Evolutionary conservation across 164 flowering plant species (phyloP), one percentile per base, ranked within the genome.

Genomic region (Euptelea pleiosperma): DNA sequence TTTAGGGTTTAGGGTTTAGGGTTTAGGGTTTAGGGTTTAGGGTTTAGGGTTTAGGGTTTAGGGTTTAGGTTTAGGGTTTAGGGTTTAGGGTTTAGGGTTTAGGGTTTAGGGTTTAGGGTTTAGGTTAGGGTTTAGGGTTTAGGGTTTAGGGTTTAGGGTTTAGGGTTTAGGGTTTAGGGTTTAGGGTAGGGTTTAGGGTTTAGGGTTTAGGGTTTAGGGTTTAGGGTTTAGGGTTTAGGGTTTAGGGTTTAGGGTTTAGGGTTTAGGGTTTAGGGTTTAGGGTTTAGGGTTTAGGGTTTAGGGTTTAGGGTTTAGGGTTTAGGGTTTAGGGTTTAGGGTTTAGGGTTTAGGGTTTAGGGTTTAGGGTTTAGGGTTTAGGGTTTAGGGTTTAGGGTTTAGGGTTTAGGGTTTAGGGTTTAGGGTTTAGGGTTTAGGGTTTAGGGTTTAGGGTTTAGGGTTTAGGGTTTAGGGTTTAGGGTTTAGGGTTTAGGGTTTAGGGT

Each of bases 151-250:
- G n/a, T n/a, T n/a, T n/a, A n/a, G n/a, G n/a, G n/a, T n/a, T n/a
- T n/a, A n/a, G 34, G 34, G 34, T 41, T 41, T 41, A 41, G 44
- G 44, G 44, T 41, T 41, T 41, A 41, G 9, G 44, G 44, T 41
- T 41, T 41, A 41, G 44, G 44, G 44, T 41, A 12, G 34, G 34
- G 34, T 31, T 3, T 31, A 31, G 34, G 34, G 34, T n/a, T n/a
- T 41, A 14, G 44, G 44, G 44, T 41, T 41, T 41, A 41, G 44
- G 44, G 44, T 6, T 41, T 41, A 5, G n/a, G 44, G 44, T 6
- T 5, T 6, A 14, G 44, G 6, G 9, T 41, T 6, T 5, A 14
- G 6, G 6, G 44, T 5, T 14, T 14, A 5, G n/a, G n/a, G n/a
- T 5, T 5, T 14, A 41, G n/a, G 6, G n/a, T 4, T 14, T 41